Conservation (phyloP, 208 protist genomes). For the Trypanosoma melophagium region DNA sequence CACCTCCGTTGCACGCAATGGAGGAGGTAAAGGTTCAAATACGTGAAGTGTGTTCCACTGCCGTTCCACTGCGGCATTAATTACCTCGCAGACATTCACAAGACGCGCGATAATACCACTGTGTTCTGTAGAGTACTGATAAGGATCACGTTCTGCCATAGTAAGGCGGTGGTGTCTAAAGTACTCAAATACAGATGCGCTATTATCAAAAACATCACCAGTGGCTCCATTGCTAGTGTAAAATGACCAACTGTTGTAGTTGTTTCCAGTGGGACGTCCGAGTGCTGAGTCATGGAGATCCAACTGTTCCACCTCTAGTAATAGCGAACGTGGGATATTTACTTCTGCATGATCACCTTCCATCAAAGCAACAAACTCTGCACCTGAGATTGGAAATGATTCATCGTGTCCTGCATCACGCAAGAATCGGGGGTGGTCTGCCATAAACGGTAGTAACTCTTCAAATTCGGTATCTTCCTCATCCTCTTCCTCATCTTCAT, state of each 20-base stretch:
- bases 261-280: not conserved
- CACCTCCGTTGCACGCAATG: conserved; percentile 34
- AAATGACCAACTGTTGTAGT: not conserved
- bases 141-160: not conserved
- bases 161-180: not conserved
- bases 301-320: no score
- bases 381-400: no score
- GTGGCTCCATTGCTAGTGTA: not conserved
- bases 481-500: conserved; percentile 30
- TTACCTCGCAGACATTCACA: conserved; percentile 33
- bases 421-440: not conserved
- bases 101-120: conserved; percentile 27
- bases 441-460: conserved; percentile 16
- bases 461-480: conserved; percentile 29
- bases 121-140: no score
- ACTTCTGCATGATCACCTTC: no score
- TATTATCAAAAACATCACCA: not conserved
- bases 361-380: no score
- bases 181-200: conserved; percentile 5
- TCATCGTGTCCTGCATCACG: conserved; percentile 17
- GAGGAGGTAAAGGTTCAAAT: conserved; percentile 30
- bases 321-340: no score
- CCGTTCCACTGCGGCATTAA: conserved; percentile 26
- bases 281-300: not conserved
- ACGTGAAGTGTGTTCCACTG: conserved; percentile 22